These are phyloP conservation scores for Pinus tabuliformis DNA, from an alignment of 75 land plant genomes.

Conservation along the genomic window DNA sequence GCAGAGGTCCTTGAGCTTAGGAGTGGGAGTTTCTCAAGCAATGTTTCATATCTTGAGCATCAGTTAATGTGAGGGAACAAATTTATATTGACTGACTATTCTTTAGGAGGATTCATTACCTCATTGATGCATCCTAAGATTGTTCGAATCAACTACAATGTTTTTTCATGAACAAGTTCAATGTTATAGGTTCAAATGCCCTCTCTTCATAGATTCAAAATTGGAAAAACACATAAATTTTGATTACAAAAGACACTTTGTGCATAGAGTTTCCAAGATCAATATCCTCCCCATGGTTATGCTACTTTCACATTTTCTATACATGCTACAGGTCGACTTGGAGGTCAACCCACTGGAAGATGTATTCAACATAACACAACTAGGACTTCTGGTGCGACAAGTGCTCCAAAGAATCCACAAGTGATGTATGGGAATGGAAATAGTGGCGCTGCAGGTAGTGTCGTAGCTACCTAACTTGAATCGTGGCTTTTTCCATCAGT, in stretches of 20 bases:
- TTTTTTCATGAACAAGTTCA: slow-evolving; percentile 48
- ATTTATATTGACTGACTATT: too few species aligned
- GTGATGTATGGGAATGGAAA: slow-evolving; percentile 1
- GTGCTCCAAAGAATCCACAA: slow-evolving; percentile 3
- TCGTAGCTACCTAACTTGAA: slow-evolving; percentile 26
- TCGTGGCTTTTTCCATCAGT: slow-evolving; percentile 29
- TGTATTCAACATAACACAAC: slow-evolving; percentile 16
- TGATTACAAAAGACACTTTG: slow-evolving; percentile 40
- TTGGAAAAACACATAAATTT: slow-evolving; percentile 37
- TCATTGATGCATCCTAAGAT: slow-evolving; percentile 18
- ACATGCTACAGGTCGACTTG: slow-evolving; percentile 36
- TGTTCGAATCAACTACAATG: slow-evolving; percentile 33
- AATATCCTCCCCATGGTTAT: slow-evolving; percentile 46
- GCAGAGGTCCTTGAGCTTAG: too few species aligned
- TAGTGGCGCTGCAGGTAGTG: slow-evolving; percentile 20
- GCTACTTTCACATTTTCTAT: slow-evolving; percentile 33
- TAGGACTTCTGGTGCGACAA: slow-evolving; percentile 11
- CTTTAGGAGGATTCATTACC: too few species aligned
- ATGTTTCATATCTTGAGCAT: too few species aligned
- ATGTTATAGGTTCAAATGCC: slow-evolving; percentile 46
- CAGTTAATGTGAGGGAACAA: too few species aligned
- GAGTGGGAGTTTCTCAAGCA: too few species aligned
- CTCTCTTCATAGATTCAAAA: slow-evolving; percentile 39
- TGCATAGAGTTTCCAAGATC: slow-evolving; percentile 34
- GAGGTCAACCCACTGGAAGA: slow-evolving; percentile 35